These are phyloP conservation scores for Nematodospora valgi DNA, from an alignment of 805 yeast genomes.

Conservation along the genomic window DNA sequence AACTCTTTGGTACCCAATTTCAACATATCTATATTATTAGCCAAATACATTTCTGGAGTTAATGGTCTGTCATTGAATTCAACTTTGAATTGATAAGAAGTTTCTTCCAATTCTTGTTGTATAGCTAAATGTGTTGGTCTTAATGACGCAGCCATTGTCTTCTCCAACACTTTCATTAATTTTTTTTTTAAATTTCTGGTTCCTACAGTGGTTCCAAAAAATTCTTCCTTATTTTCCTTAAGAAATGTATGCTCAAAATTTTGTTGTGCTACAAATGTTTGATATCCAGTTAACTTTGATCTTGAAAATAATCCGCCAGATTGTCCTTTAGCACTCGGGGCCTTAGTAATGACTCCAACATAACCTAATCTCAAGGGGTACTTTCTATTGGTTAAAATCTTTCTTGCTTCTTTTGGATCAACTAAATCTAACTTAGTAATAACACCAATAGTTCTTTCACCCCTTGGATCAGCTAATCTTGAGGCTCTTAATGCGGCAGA, in stretches of 20 bases:
- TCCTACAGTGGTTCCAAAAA: constrained; percentile 66
- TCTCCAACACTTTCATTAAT: constrained; percentile 82
- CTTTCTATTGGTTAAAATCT: constrained; percentile 66
- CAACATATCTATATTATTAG: constrained; percentile 84
- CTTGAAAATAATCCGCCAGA: constrained; percentile 44
- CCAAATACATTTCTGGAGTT: constrained; percentile 92
- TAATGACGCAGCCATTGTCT: constrained; percentile 84
- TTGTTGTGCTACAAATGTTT: constrained; percentile 66
- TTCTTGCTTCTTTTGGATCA: constrained; percentile 67
- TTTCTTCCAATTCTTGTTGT: constrained; percentile 88
- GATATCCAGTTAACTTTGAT: constrained; percentile 46
- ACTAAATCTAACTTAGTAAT: constrained; percentile 92
- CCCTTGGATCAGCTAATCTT: constrained; percentile 83
- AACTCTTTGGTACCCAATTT: constrained; percentile 86
- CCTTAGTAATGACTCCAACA: constrained; percentile 93
- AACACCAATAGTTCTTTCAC: constrained; percentile 95
- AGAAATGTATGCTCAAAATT: constrained; percentile 57
- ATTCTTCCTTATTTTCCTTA: constrained; percentile 56
- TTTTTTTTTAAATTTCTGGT: constrained; percentile 73
- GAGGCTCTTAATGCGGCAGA: constrained; percentile 93
- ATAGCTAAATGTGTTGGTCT: constrained; percentile 85
- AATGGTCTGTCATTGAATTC: constrained; percentile 93
- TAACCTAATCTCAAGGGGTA: constrained; percentile 96
- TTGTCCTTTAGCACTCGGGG: constrained; percentile 45
- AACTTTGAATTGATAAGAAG: constrained; percentile 88